phyloP scores from a whole-genome alignment of 1,284 basidiomycete species.

The Irpex sp. region DNA sequence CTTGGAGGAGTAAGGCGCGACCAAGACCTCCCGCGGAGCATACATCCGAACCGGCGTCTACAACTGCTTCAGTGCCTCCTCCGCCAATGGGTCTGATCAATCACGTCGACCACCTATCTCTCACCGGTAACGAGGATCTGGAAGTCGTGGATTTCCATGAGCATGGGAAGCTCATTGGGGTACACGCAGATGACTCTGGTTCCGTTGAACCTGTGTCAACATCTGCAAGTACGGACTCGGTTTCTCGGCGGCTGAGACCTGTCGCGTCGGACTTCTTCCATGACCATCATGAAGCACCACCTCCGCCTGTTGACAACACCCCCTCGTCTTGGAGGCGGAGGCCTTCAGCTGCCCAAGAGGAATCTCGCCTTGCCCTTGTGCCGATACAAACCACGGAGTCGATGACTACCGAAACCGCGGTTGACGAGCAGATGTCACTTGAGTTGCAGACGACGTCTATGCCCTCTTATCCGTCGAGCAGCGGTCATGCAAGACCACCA shows the following conservation, averaged over 20 bases:
- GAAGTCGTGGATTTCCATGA: slow-evolving; percentile 79
- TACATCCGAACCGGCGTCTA: slow-evolving; percentile 9
- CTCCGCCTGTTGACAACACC: slow-evolving; percentile 1
- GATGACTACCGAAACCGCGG: not conserved
- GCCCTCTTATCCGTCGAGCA: not conserved
- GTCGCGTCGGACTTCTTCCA: slow-evolving; percentile 71
- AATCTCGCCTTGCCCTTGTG: not conserved
- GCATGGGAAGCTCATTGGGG: slow-evolving; percentile 61
- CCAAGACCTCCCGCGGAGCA: slow-evolving; percentile 22
- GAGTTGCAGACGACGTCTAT: not conserved
- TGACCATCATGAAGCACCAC: slow-evolving; percentile 28
- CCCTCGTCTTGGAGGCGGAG: slow-evolving; percentile 39
- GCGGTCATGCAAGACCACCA: not conserved
- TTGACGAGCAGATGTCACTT: not conserved
- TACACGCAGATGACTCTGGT: slow-evolving; percentile 21
- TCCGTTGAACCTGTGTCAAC: slow-evolving; percentile 20
- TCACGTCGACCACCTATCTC: slow-evolving; percentile 44
- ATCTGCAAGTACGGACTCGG: not conserved
- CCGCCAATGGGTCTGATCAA: slow-evolving; percentile 38
- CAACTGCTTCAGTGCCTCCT: slow-evolving; percentile 25
- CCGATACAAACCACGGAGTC: not conserved
- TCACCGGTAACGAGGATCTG: slow-evolving; percentile 52
- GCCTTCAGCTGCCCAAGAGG: slow-evolving; percentile 4
- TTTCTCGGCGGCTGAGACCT: slow-evolving; percentile 33
- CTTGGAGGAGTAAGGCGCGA: slow-evolving; percentile 58